These are phyloP conservation scores for Phytophthora syringae DNA, from an alignment of 352 stramenopile genomes.

Conservation along the genomic window DNA sequence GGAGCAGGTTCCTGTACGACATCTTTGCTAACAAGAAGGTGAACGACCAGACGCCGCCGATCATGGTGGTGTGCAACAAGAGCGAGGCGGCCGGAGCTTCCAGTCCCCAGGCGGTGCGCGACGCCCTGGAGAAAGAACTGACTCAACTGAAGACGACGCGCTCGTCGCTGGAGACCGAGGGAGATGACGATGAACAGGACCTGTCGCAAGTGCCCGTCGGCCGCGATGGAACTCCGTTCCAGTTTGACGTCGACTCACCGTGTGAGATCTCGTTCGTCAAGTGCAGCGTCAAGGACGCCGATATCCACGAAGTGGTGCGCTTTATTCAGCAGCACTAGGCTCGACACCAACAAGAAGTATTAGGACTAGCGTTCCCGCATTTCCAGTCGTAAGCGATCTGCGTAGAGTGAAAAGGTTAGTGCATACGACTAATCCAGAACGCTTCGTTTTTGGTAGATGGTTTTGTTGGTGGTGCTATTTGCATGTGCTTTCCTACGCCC, in stretches of 20 bases:
- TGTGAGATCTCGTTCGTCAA: constrained; percentile 82
- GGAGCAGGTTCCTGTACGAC: constrained; percentile 78
- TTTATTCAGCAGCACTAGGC: constrained; percentile 79
- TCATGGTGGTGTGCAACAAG: constrained; percentile 90
- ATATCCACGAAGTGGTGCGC: constrained; percentile 64
- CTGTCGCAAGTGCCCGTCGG: constrained; percentile 73
- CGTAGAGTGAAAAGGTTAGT: constrained; percentile 3
- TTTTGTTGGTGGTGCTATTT: constrained; percentile 32
- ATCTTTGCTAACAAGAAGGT: constrained; percentile 88
- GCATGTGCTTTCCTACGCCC: constrained; percentile 25
- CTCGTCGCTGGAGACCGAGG: constrained; percentile 85
- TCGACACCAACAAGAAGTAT: constrained; percentile 12
- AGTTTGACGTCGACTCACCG: constrained; percentile 82
- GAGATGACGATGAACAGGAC: constrained; percentile 81
- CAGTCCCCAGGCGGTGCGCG: constrained; percentile 56
- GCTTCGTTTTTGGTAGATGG: constrained; percentile 10
- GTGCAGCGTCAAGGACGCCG: constrained; percentile 71
- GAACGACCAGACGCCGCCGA: constrained; percentile 70
- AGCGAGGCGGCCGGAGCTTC: constrained; percentile 57
- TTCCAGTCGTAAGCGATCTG: neutral
- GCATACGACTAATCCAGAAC: constrained; percentile 11
- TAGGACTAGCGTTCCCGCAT: no score
- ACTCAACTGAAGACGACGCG: constrained; percentile 88
- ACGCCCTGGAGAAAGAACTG: constrained; percentile 81
- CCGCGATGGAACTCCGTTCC: constrained; percentile 73